Evolutionary conservation across 2,329 filamentous ascomycete genomes (phyloP).

Genomic region (Trichoderma oligosporum): DNA sequence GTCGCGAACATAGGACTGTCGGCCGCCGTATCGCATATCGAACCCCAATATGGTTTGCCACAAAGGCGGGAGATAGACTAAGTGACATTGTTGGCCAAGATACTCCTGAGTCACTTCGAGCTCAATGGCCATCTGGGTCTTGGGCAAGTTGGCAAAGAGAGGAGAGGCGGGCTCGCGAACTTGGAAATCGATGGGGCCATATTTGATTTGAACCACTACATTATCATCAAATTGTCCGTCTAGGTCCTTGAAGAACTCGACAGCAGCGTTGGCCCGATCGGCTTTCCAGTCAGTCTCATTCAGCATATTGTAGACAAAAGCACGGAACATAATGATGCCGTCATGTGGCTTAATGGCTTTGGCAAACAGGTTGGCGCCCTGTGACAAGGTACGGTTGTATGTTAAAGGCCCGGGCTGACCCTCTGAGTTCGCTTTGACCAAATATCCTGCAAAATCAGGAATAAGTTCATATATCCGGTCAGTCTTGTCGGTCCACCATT

Average conservation of each 20-base stretch:
- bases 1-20: slow-evolving; percentile 54
- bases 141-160: slow-evolving; percentile 47
- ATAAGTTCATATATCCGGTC: slow-evolving; percentile 56
- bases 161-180: slow-evolving; percentile 65
- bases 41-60: slow-evolving; percentile 68
- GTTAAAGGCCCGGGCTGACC: slow-evolving; percentile 66
- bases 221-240: slow-evolving; percentile 67
- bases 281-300: slow-evolving; percentile 58
- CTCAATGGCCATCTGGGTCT: slow-evolving; percentile 1
- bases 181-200: slow-evolving; percentile 71
- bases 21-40: slow-evolving; percentile 58
- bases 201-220: slow-evolving; percentile 70
- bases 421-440: slow-evolving; percentile 70
- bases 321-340: slow-evolving; percentile 65
- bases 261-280: slow-evolving; percentile 66
- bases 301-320: slow-evolving; percentile 63
- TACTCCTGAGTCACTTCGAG: slow-evolving; percentile 8
- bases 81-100: slow-evolving; percentile 38
- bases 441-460: slow-evolving; percentile 65
- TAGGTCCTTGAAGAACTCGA: slow-evolving; percentile 61
- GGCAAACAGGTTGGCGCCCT: slow-evolving; percentile 68
- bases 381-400: slow-evolving; percentile 65
- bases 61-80: slow-evolving; percentile 64
- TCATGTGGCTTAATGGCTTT: slow-evolving; percentile 53
- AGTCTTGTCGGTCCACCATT: slow-evolving; percentile 61